Evolutionary conservation across 345 rosid genomes (phyloP).

Genomic region (Ceriops decandra): DNA sequence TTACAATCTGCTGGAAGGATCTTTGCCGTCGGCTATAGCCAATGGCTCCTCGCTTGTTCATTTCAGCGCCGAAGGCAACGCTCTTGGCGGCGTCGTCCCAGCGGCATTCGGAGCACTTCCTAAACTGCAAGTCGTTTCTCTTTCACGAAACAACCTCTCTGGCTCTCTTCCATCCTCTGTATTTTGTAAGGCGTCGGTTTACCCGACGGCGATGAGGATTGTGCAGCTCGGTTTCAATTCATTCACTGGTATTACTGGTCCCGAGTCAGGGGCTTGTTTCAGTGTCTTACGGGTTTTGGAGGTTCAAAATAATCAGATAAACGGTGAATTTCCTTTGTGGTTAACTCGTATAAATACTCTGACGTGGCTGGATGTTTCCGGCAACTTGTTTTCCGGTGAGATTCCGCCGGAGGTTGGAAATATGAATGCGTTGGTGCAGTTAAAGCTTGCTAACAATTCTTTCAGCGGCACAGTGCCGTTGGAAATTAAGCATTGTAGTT

Average conservation of each 20-base stretch:
- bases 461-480: constrained; percentile 54
- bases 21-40: constrained; percentile 73
- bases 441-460: constrained; percentile 69
- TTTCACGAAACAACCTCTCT: constrained; percentile 60
- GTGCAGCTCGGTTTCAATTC: constrained; percentile 65
- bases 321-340: constrained; percentile 67
- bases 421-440: constrained; percentile 47
- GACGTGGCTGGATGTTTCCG: constrained; percentile 59
- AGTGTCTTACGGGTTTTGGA: constrained; percentile 57
- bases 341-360: constrained; percentile 41
- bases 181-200: constrained; percentile 45
- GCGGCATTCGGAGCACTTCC: constrained; percentile 70
- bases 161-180: constrained; percentile 59
- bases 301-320: constrained; percentile 53
- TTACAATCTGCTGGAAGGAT: constrained; percentile 57
- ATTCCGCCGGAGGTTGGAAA: constrained; percentile 60
- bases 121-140: constrained; percentile 57
- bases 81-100: constrained; percentile 68
- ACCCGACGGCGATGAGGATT: constrained; percentile 43
- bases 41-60: constrained; percentile 80
- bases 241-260: constrained; percentile 46
- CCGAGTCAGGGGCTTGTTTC: constrained; percentile 42
- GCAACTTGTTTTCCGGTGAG: constrained; percentile 60
- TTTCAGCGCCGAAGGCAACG: constrained; percentile 63
- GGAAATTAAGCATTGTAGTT: constrained; percentile 60